Evolutionary conservation across 768 basidiomycete genomes (phyloP), one percentile per base, ranked within the genome.

Genomic region (Leccinum rimulosum): DNA sequence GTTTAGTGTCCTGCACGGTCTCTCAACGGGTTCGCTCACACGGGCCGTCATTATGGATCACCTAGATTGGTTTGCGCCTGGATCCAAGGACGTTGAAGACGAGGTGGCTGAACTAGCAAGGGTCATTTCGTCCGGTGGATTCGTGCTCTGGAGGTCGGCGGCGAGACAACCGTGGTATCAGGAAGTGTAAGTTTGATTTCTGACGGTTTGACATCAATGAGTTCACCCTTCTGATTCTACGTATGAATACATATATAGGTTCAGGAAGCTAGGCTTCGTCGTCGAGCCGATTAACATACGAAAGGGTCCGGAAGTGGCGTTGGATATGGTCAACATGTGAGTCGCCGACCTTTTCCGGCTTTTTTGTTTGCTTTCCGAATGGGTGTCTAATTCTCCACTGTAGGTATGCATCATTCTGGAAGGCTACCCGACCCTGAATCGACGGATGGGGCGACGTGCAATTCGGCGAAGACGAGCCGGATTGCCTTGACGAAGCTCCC

Each of bases 291-390:
- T 88, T 14, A 79, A 79, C 19, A 76, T 85, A 58, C 75, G 88
- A 55, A 73, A 79, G 62, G 82, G 84, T 2, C 66, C 75, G 0
- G 69, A 74, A 8, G 69, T 63, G 6, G 81, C 85, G 4, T 79
- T 90, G 54, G 88, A 89, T 70, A 74, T 82, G 58, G 87, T 89
- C 33, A 89, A 89, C 66, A 89, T 89, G 87, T 85, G 64, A 55
- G 83, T 70, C 8, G 6, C n/a, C 6, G 22, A 11, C 11, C 33
- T 22, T 3, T 43, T 19, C 3, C 15, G 6, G 14, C 28, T 55
- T 5, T 52, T 47, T 25, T 31, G 11, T 31, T 1, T 31, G 7
- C 5, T 58, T 45, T 45, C 43, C 19, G 43, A 52, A 59, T 47
- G 33, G 1, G 28, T 31, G 19, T 17, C 2, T 25, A 17, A 33